Evolutionary conservation across 805 yeast genomes (phyloP).

Genomic region (Candida oleophila): DNA sequence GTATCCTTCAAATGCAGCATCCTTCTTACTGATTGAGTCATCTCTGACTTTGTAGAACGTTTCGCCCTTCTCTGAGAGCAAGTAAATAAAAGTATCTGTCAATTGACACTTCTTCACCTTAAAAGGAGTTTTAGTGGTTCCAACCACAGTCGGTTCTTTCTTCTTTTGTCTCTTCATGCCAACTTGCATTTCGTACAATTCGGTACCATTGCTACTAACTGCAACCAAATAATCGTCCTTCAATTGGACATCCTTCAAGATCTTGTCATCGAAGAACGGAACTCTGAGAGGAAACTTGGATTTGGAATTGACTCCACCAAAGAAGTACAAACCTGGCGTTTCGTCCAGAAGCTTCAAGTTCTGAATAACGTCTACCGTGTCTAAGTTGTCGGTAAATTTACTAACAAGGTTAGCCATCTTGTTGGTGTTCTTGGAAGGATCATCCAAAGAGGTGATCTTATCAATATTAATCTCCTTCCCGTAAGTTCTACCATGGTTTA

Average conservation of each 20-base stretch:
- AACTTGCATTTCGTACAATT: slow-evolving; percentile 70
- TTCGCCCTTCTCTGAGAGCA: slow-evolving; percentile 39
- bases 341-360: slow-evolving; percentile 21
- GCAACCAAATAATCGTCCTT: slow-evolving; percentile 45
- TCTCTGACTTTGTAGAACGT: slow-evolving; percentile 30
- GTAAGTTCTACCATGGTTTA: slow-evolving; percentile 32
- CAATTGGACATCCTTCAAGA: slow-evolving; percentile 56
- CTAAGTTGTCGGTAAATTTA: slow-evolving; percentile 22
- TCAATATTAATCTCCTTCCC: slow-evolving; percentile 34
- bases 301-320: slow-evolving; percentile 34
- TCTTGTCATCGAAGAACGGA: slow-evolving; percentile 59
- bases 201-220: slow-evolving; percentile 69
- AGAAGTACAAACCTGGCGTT: slow-evolving; percentile 33
- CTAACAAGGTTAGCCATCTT: slow-evolving; percentile 22
- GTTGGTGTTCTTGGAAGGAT: slow-evolving; percentile 29
- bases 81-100: slow-evolving; percentile 52
- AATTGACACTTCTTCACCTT: slow-evolving; percentile 32
- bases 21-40: slow-evolving; percentile 9
- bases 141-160: neutral
- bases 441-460: slow-evolving; percentile 32
- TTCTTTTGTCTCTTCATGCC: slow-evolving; percentile 28
- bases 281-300: slow-evolving; percentile 57
- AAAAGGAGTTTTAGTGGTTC: slow-evolving; percentile 24
- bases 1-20: slow-evolving; percentile 13
- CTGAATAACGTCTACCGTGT: slow-evolving; percentile 14